Percentiles rank a stretch among this genome's conserved stretches.
These are phyloP conservation scores for Rubia peregrina DNA, from an alignment of 305 asterid species.

Conservation along the genomic window DNA sequence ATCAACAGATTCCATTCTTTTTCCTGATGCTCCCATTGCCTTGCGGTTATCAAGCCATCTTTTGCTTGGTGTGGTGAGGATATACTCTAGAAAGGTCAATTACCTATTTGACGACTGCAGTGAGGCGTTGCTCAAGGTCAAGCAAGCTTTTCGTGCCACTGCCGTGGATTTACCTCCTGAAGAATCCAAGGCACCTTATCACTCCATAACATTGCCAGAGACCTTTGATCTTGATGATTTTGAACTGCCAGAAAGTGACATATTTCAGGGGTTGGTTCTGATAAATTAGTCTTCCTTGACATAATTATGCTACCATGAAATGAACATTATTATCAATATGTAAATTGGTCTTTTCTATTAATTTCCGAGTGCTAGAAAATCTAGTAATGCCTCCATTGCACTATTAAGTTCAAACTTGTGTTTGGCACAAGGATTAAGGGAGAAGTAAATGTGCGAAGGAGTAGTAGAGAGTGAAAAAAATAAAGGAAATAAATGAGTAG, in stretches of 20 bases:
- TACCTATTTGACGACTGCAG: constrained; percentile 98
- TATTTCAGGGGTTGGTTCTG: constrained; percentile 69
- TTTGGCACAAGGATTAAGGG: too few species aligned
- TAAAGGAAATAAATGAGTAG: background rate
- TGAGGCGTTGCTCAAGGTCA: constrained; percentile 84
- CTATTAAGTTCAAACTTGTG: background rate
- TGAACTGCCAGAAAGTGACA: constrained; percentile 93
- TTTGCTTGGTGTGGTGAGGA: constrained; percentile 97
- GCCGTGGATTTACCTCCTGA: constrained; percentile 99
- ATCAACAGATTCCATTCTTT: constrained; percentile 77
- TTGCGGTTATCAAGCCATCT: constrained; percentile 98
- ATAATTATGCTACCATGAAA: constrained; percentile 3
- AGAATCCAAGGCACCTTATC: constrained; percentile 98
- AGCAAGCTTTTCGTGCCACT: constrained; percentile 95
- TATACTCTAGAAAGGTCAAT: constrained; percentile 85
- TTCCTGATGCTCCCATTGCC: constrained; percentile 95
- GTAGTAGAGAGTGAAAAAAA: too few species aligned
- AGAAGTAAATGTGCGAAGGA: background rate
- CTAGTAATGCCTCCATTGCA: background rate
- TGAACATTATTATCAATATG: background rate
- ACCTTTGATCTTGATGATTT: constrained; percentile 98
- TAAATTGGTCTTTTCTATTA: background rate
- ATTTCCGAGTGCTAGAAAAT: background rate
- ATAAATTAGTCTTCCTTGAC: constrained; percentile 8
- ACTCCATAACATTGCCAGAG: constrained; percentile 97